Base-by-base conservation (phyloP, 1,139 yeast genomes). In the Taphrina populina region DNA sequence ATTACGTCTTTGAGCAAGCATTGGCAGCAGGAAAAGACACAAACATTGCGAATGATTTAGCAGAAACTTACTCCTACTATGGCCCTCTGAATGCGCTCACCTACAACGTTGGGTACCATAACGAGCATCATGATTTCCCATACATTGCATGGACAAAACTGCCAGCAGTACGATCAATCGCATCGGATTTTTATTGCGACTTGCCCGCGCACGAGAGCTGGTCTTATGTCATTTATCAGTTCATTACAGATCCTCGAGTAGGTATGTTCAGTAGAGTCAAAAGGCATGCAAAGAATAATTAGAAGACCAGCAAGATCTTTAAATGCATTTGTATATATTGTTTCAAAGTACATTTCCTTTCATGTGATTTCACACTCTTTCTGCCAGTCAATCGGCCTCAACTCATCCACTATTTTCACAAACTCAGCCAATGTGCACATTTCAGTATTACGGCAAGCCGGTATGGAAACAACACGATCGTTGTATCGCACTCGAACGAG, bases 81-180 rank as follows among this genome's bases (percentile, higher is more conserved):
- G 96, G 96, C 0, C 72, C 81, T 17, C 75, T 88, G 64, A 88
- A 88, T 66, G 61, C 74, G 29, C 71, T 88, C 59, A 87, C 94
- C 0, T 88, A 95, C 90, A 88, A 88, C 65, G 96, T 88, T 7
- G 96, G 96, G 1, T 82, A 87, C 68, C 96, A 88, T 69, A 88
- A 85, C 66, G 96, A 88, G 70, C 96, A 88, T 69, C 96, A 88
- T 66, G 96, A 88, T 70, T 88, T 88, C 74, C 96, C 96, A 1
- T 88, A 81, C 67, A 78, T 88, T 63, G 92, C 96, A 0, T 88
- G 96, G 96, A 78, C 94, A 1, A 80, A 82, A 61, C 73, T 88
- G 52, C 87, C 87, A 36, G 72, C 77, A 59, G 72, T 88, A 36
- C 76, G 84, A 59, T 67, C 71, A 47, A 78, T 86, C 43, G 96